phyloP scores from a whole-genome alignment of 1,284 basidiomycete genomes.

The Papiliotrema nemorosa region DNA sequence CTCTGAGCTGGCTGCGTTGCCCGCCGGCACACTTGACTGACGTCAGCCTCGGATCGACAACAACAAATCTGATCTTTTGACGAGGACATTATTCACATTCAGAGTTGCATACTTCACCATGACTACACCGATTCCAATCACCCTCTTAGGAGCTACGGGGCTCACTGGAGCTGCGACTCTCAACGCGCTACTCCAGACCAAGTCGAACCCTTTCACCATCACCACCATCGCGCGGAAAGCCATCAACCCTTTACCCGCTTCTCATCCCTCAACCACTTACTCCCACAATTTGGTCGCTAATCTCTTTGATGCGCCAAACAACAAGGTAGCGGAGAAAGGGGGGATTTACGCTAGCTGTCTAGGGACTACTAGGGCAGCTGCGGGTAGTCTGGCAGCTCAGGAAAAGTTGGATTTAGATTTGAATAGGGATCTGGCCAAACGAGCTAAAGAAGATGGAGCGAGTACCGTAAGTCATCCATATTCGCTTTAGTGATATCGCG shows the following conservation, averaged over 20 bases:
- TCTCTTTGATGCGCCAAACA: slow-evolving; percentile 17
- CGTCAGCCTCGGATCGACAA: too few species aligned
- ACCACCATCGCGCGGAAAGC: slow-evolving; percentile 40
- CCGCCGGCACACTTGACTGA: too few species aligned
- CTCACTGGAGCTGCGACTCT: slow-evolving; percentile 41
- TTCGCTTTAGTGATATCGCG: neutral
- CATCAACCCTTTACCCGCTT: slow-evolving; percentile 6
- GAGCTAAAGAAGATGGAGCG: slow-evolving; percentile 40
- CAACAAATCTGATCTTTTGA: too few species aligned
- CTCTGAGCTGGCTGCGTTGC: too few species aligned
- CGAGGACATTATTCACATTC: too few species aligned
- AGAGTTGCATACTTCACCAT: too few species aligned
- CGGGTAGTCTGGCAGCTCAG: slow-evolving; percentile 34
- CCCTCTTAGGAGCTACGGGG: slow-evolving; percentile 44
- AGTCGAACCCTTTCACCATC: slow-evolving; percentile 26
- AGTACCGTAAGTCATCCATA: slow-evolving; percentile 27
- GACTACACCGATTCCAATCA: slow-evolving; percentile 19
- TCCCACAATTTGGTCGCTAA: slow-evolving; percentile 26
- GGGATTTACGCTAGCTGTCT: slow-evolving; percentile 37
- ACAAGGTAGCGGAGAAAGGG: slow-evolving; percentile 14
- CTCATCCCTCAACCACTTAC: slow-evolving; percentile 18
- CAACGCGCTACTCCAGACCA: slow-evolving; percentile 23
- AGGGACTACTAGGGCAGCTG: slow-evolving; percentile 41
- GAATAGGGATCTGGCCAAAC: slow-evolving; percentile 37
- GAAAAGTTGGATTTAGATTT: slow-evolving; percentile 39